Evolutionary conservation across 495 filamentous ascomycete species (phyloP), one percentile per base, ranked within the genome.

Genomic region (Letharia lupina): DNA sequence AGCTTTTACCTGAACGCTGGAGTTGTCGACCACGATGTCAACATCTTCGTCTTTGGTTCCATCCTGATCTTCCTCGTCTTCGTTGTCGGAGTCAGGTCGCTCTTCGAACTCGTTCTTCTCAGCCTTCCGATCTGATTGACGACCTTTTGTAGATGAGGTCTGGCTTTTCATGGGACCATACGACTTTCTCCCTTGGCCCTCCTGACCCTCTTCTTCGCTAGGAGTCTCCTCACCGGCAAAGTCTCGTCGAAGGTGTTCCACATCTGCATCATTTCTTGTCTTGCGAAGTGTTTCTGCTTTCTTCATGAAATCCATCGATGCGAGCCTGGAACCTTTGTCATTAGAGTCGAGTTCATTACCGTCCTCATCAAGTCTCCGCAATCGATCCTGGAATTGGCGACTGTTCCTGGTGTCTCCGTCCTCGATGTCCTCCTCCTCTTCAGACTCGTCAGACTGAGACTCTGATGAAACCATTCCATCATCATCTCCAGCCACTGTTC

Each of bases 221-320:
- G 83, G 75, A 12, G 78, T 78, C 9, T 83, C 84, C 47, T 83
- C 81, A 4, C 80, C 80, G 57, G 76, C 85, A 2, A 96, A 78
- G 44, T 96, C 89, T 66, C 85, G 84, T 48, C 89, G 84, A 37
- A 98, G 82, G 61, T 83, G 77, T 65, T 88, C 85, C n/a, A 94
- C 77, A 50, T 89, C 84, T 48, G 89, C 87, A 70, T 96, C 90
- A 64, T 97, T 98, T 66, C 86, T 80, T 62, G 85, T 85, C 72
- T 87, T 92, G 68, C 83, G 83, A 48, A 84, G 79, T 15, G 86
- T 89, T 68, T 97, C 91, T 16, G 91, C 92, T 52, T 86, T 90
- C 68, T 87, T 84, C 94, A 98, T 98, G 72, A 98, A 98, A 70
- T 89, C 88, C 89, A 96, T 89, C 39, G 81, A 81, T 69, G 84